Conservation (phyloP, 208 protist genomes). For the Vickermania spadyakhi region DNA sequence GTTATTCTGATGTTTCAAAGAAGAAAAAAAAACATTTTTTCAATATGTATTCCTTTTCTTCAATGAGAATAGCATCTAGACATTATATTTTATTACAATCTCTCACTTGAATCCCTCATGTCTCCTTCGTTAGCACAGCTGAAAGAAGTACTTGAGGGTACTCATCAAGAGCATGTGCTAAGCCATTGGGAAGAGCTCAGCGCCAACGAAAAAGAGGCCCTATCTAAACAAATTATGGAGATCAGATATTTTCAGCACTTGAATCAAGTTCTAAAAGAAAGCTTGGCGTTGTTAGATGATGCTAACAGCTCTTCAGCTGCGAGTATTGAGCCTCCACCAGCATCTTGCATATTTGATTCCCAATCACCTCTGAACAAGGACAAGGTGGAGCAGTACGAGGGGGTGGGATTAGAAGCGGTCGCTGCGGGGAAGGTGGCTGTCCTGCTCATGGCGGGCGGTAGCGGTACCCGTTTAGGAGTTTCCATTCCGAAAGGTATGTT, state of each 20-base stretch:
- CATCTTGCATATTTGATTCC: slow-evolving; percentile 16
- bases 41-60: too few relatives aligned
- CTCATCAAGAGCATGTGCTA: slow-evolving; percentile 38
- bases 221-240: slow-evolving; percentile 18
- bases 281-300: slow-evolving; percentile 13
- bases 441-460: slow-evolving; percentile 96
- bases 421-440: slow-evolving; percentile 77
- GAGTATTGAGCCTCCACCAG: slow-evolving; percentile 20
- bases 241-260: slow-evolving; percentile 30
- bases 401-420: slow-evolving; percentile 70
- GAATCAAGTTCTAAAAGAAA: slow-evolving; percentile 25
- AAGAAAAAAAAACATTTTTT: too few relatives aligned
- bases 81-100: too few relatives aligned
- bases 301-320: background rate
- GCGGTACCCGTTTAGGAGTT: slow-evolving; percentile 96
- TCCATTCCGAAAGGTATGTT: slow-evolving; percentile 94
- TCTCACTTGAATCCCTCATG: too few relatives aligned
- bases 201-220: slow-evolving; percentile 6
- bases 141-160: slow-evolving; percentile 14
- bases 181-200: slow-evolving; percentile 22
- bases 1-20: too few relatives aligned
- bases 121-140: slow-evolving; percentile 4
- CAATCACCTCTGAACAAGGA: slow-evolving; percentile 7
- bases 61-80: too few relatives aligned
- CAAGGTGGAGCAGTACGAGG: slow-evolving; percentile 5